phyloP scores from a whole-genome alignment of 1,139 yeast species.

The Pneumocystis wakefieldiae region DNA sequence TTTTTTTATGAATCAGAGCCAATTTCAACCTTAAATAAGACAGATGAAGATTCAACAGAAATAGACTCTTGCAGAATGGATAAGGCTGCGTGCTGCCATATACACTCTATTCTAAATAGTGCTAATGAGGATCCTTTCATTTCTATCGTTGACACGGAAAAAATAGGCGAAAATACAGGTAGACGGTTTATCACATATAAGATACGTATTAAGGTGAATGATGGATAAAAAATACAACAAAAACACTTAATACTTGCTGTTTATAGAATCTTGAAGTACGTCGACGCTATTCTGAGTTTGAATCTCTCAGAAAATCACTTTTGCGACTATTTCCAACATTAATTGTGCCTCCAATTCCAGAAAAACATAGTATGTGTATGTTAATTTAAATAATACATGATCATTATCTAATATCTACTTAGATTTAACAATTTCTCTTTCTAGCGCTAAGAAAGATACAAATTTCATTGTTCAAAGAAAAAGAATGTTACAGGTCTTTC shows the following conservation, averaged over 20 bases:
- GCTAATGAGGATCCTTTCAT: slow-evolving; percentile 26
- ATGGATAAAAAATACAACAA: background rate
- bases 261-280: slow-evolving; percentile 41
- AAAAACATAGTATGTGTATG: slow-evolving; percentile 50
- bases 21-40: background rate
- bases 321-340: slow-evolving; percentile 64
- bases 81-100: slow-evolving; percentile 15
- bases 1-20: slow-evolving; percentile 3
- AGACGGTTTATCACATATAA: slow-evolving; percentile 69
- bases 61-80: slow-evolving; percentile 6
- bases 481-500: slow-evolving; percentile 59
- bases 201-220: slow-evolving; percentile 37
- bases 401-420: slow-evolving; percentile 14
- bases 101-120: slow-evolving; percentile 25
- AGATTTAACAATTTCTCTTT: slow-evolving; percentile 38
- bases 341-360: slow-evolving; percentile 88
- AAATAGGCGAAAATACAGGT: slow-evolving; percentile 59
- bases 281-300: slow-evolving; percentile 85
- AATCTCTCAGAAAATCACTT: slow-evolving; percentile 55
- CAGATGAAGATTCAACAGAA: slow-evolving; percentile 1
- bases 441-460: slow-evolving; percentile 41
- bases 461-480: slow-evolving; percentile 49
- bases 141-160: slow-evolving; percentile 60
- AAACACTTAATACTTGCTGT: background rate
- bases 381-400: background rate